Percentiles rank a stretch among this genome's conserved stretches.
phyloP scores from a whole-genome alignment of 257 asterid species.

The Asclepias syriaca region DNA sequence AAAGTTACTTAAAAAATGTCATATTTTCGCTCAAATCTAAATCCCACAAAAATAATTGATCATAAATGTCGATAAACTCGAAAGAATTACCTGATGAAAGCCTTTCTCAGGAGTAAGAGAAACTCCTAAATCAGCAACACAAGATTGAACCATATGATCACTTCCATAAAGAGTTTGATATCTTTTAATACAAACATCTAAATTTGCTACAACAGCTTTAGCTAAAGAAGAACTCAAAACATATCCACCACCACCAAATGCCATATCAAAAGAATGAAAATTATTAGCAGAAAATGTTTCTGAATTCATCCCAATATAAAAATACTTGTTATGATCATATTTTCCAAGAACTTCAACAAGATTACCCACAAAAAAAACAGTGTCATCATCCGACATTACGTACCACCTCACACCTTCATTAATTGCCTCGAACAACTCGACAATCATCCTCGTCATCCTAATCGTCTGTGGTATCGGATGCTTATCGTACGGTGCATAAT shows the following conservation, averaged over 20 bases:
- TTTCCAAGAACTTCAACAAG: constrained; percentile 32
- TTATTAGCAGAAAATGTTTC: constrained; percentile 34
- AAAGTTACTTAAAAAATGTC: too few species aligned
- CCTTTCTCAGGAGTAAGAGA: constrained; percentile 34
- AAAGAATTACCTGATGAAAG: constrained; percentile 39
- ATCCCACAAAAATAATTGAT: too few species aligned
- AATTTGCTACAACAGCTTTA: constrained; percentile 29
- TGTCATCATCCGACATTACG: constrained; percentile 48
- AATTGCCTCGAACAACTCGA: too few species aligned
- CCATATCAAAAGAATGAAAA: constrained; percentile 40
- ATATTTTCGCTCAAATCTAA: too few species aligned
- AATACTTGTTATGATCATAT: constrained; percentile 33
- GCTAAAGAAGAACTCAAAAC: constrained; percentile 43
- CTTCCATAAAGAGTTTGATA: constrained; percentile 32
- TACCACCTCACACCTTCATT: constrained; percentile 35
- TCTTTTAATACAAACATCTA: constrained; percentile 33
- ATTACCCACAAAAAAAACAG: constrained; percentile 37
- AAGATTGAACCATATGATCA: constrained; percentile 36
- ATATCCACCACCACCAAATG: constrained; percentile 47
- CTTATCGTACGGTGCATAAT: constrained; percentile 17
- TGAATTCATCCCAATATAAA: constrained; percentile 42
- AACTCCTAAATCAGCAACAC: constrained; percentile 47
- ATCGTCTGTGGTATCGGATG: constrained; percentile 26
- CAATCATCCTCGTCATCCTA: constrained; percentile 21
- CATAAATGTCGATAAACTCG: too few species aligned